Evolutionary conservation across 345 rosid species (phyloP), one percentile per base, ranked within the genome.

Genomic region (Brassica cretica): DNA sequence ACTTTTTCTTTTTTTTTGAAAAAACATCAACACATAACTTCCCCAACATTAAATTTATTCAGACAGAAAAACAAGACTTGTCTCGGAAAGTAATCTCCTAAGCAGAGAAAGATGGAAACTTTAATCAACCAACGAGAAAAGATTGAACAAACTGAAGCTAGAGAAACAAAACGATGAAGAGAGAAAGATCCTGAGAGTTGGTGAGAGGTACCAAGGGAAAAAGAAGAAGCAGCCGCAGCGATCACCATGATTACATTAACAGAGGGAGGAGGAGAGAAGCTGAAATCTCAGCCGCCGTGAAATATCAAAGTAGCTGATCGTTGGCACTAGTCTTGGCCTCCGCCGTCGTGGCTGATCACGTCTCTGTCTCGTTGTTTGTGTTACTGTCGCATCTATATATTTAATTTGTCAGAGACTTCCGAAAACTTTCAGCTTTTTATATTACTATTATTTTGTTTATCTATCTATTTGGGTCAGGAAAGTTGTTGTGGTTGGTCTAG

Each of bases 171-270:
- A 10, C 8, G 44, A 18, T 8, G 37, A 35, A 35, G 41, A 7
- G 41, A 35, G 30, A 35, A 55, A 46, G 62, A 67, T 63, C 53
- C 2, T 73, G 30, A 66, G 49, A 49, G 61, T 63, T 69, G 67
- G 78, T 63, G 72, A 64, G 30, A 27, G 33, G 72, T 88, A 89
- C 95, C 91, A 19, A 87, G 67, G 65, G 87, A 68, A 78, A 88
- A 84, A 44, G 94, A 81, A 82, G 93, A 80, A 85, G 90, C 87
- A 71, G 87, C 90, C 0, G 89, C 85, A 27, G 30, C 30, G 86
- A 91, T 87, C 93, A 89, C 87, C 97, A 93, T 93, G 77, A 74
- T 66, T 75, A 81, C 73, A 75, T 75, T 0, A 27, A 27, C 68
- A 35, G 64, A 61, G 72, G 4, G 30, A 27, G 29, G 24, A 21